Conservation (phyloP, 2,329 filamentous ascomycete species). For the Aspergillus sp. region DNA sequence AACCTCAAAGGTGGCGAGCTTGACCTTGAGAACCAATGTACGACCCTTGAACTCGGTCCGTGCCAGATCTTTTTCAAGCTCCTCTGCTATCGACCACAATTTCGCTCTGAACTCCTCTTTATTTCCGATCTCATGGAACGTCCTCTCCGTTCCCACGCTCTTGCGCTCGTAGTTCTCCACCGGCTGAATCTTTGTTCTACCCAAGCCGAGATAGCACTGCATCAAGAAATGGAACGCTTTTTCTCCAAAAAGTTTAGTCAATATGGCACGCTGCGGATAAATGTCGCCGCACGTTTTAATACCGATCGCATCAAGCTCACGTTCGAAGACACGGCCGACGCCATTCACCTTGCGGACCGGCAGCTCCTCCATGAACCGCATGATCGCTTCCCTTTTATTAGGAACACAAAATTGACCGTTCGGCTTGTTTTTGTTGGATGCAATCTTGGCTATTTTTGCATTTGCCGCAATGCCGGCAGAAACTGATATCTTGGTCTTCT, state of each 20-base stretch:
- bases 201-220: slow-evolving; percentile 80
- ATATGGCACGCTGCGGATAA: slow-evolving; percentile 70
- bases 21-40: slow-evolving; percentile 90
- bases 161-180: slow-evolving; percentile 90
- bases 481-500: slow-evolving; percentile 79
- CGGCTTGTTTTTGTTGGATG: slow-evolving; percentile 93
- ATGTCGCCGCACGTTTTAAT: slow-evolving; percentile 88
- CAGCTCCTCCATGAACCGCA: slow-evolving; percentile 81
- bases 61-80: slow-evolving; percentile 81
- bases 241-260: slow-evolving; percentile 81
- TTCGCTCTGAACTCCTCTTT: slow-evolving; percentile 71
- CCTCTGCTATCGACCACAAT: slow-evolving; percentile 76
- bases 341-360: slow-evolving; percentile 92
- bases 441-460: slow-evolving; percentile 90
- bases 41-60: slow-evolving; percentile 81
- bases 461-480: slow-evolving; percentile 95
- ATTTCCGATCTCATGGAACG: slow-evolving; percentile 78
- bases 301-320: slow-evolving; percentile 84
- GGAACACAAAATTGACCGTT: slow-evolving; percentile 85
- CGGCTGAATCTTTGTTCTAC: slow-evolving; percentile 80
- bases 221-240: slow-evolving; percentile 89
- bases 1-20: slow-evolving; percentile 91
- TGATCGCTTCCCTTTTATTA: slow-evolving; percentile 71
- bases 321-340: slow-evolving; percentile 89
- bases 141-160: slow-evolving; percentile 90